phyloP scores from a whole-genome alignment of 2,329 filamentous ascomycete genomes.

The Pyrenochaeta sp. region DNA sequence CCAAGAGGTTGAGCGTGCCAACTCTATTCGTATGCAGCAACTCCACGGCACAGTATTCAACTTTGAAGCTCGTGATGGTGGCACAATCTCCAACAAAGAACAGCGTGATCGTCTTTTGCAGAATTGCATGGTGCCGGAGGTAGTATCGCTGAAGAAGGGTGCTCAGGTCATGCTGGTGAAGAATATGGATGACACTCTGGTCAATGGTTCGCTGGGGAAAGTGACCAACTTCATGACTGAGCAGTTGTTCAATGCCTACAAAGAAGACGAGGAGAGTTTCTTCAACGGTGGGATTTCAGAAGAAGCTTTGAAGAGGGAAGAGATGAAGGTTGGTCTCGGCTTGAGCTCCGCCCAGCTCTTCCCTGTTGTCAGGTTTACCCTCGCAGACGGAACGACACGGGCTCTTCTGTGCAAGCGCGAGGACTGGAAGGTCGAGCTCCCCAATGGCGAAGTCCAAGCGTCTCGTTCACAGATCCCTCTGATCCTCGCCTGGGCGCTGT shows the following conservation, averaged over 20 bases:
- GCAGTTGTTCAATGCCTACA: conserved; percentile 65
- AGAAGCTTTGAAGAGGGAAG: conserved; percentile 50
- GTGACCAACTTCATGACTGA: conserved; percentile 82
- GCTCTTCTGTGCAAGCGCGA: conserved; percentile 85
- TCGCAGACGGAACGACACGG: conserved; percentile 77
- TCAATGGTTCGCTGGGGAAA: conserved; percentile 92
- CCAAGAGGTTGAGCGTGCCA: conserved; percentile 86
- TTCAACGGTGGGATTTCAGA: conserved; percentile 56
- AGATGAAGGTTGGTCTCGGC: conserved; percentile 57
- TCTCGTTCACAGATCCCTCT: conserved; percentile 78
- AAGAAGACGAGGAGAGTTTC: conserved; percentile 64
- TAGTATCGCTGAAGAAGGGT: conserved; percentile 82
- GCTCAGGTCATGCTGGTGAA: conserved; percentile 99
- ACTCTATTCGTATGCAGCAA: conserved; percentile 73
- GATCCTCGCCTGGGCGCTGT: conserved; percentile 95
- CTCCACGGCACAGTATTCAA: conserved; percentile 72
- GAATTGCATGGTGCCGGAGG: conserved; percentile 92
- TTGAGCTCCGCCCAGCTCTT: conserved; percentile 66
- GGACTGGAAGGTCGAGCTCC: conserved; percentile 96
- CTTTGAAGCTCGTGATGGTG: conserved; percentile 79
- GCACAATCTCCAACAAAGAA: conserved; percentile 69
- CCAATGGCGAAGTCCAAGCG: conserved; percentile 91
- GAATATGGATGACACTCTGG: conserved; percentile 91
- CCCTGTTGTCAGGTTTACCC: conserved; percentile 84
- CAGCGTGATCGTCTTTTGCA: conserved; percentile 78